Conservation (phyloP, 176 grass and related monocot genomes). For the Cenchrus fungigraminus region DNA sequence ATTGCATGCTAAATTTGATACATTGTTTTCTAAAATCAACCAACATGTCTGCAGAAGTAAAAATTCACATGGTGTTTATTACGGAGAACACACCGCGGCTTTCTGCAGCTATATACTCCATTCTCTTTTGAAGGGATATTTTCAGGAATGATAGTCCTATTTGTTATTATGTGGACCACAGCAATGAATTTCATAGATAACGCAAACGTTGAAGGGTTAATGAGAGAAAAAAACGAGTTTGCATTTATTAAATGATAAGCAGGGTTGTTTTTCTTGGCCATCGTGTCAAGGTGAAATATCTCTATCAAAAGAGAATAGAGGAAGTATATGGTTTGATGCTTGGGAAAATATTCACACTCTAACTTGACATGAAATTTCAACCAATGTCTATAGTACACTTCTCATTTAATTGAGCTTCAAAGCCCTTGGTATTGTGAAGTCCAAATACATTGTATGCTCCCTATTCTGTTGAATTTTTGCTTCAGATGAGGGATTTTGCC, state of each 20-base stretch:
- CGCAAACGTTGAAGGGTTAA: too few relatives aligned
- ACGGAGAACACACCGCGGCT: neutral
- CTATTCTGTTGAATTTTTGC: neutral
- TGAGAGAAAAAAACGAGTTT: too few relatives aligned
- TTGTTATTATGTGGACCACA: too few relatives aligned
- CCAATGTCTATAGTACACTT: neutral
- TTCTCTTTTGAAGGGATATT: too few relatives aligned
- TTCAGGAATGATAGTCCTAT: too few relatives aligned
- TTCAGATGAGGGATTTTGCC: neutral
- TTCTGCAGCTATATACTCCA: neutral
- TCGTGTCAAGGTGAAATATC: too few relatives aligned
- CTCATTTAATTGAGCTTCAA: neutral
- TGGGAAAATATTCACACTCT: neutral
- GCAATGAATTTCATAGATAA: too few relatives aligned
- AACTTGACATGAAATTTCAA: constrained; percentile 1
- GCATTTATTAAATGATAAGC: too few relatives aligned
- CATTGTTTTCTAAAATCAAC: neutral
- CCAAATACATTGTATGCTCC: neutral
- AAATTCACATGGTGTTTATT: neutral
- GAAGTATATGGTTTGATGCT: neutral
- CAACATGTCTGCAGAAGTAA: constrained; percentile 1
- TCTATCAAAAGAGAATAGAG: too few relatives aligned
- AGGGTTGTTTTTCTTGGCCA: too few relatives aligned
- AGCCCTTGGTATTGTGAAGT: neutral
- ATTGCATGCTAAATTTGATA: constrained; percentile 19